Percentiles rank a stretch among this genome's conserved stretches.
These are phyloP conservation scores for Hydrangea macrophylla DNA, from an alignment of 148 eudicot species.

Conservation along the genomic window DNA sequence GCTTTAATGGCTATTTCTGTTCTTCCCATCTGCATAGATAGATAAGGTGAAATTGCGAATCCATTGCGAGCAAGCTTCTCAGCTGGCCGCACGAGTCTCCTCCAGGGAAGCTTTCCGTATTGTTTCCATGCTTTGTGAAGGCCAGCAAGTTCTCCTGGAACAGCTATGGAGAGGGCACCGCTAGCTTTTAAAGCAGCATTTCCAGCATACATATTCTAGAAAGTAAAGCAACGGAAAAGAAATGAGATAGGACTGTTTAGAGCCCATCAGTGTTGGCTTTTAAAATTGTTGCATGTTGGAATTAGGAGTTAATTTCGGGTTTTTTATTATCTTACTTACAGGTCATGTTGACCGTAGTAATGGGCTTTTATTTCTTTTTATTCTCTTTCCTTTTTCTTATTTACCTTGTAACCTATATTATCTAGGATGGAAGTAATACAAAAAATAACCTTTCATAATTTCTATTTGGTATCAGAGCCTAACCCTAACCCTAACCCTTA, in stretches of 20 bases:
- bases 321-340: too few species aligned
- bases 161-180: conserved; percentile 40
- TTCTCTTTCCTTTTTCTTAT: too few species aligned
- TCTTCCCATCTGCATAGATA: conserved; percentile 30
- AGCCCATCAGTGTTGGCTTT: too few species aligned
- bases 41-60: conserved; percentile 37
- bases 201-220: conserved; percentile 32
- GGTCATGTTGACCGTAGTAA: too few species aligned
- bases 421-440: too few species aligned
- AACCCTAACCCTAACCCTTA: too few species aligned
- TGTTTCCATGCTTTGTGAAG: conserved; percentile 38
- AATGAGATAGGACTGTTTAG: background rate
- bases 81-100: conserved; percentile 36
- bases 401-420: too few species aligned
- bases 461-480: too few species aligned
- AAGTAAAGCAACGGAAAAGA: background rate
- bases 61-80: conserved; percentile 31
- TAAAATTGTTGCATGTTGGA: too few species aligned
- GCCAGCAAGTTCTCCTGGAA: conserved; percentile 48
- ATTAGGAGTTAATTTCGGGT: too few species aligned
- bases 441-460: too few species aligned
- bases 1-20: conserved; percentile 26
- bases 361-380: too few species aligned
- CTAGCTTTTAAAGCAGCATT: conserved; percentile 21
- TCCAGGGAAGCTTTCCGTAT: conserved; percentile 43